Base-by-base conservation (phyloP, 495 filamentous ascomycete genomes). In the Margaritispora aquatica region DNA sequence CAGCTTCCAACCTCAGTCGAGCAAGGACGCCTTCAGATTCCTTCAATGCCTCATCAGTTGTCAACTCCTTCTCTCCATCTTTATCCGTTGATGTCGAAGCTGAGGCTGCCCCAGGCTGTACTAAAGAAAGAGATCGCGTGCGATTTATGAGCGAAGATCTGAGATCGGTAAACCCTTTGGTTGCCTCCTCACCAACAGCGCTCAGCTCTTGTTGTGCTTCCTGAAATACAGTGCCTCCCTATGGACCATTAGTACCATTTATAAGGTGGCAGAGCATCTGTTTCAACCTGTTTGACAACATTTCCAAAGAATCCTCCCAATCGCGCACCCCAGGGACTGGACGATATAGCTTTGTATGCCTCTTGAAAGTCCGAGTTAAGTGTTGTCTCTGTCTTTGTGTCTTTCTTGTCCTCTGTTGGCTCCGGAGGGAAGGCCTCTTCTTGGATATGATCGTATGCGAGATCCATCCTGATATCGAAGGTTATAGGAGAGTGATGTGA, bases 391-490 rank as follows among this genome's bases (percentile, higher is more conserved):
- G 74, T 77, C 58, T 61, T 69, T 47, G 58, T 54, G 44, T 72
- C 68, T 51, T 73, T 66, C 54, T 75, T 79, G 51, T 75, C 77
- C 55, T 77, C 71, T 47, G 87, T 80, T 38, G 88, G 83, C 48
- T 87, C 80, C 44, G 88, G 83, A 22, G 80, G 77, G 62, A 90
- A 76, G 55, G 82, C 79, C 69, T 92, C 87, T 75, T 96, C 91
- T 68, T 90, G 87, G 65, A 98, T 95, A 71, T 96, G 92, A 68
- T 98, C 94, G 80, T 97, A 98, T 38, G 94, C 92, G 66, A 96
- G 73, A 80, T 98, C 94, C 94, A 98, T 98, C 24, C 49, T 27
- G 4, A n/a, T 4, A n/a, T 47, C 24, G 8, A 19, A 50, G n/a
- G 7, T 15, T 9, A 9, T 7, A 17, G 38, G 3, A 44, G 38